Conservation (phyloP, 78 protist species). For the Dictyostelium citrinum region DNA sequence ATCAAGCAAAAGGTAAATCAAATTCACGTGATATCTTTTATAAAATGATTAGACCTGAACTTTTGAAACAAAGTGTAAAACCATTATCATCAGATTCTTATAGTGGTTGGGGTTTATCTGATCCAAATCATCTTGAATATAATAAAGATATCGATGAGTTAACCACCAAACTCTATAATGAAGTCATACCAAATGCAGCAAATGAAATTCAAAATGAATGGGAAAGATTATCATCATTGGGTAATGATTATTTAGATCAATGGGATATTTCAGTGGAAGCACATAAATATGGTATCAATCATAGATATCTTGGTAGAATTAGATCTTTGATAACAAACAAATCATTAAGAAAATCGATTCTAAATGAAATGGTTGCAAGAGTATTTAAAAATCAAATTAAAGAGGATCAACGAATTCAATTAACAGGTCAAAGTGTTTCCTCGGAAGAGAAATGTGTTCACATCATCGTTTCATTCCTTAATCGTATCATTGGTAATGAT, state of each 20-base stretch:
- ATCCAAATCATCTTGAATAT: background rate
- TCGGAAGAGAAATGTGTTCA: slow-evolving; percentile 5
- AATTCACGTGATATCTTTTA: slow-evolving; percentile 41
- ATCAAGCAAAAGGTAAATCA: background rate
- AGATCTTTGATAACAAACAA: background rate
- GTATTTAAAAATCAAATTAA: slow-evolving; percentile 19
- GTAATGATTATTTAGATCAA: background rate
- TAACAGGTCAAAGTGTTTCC: background rate
- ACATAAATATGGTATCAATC: slow-evolving; percentile 65
- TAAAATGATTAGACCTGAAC: slow-evolving; percentile 71
- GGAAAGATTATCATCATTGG: background rate
- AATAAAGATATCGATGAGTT: slow-evolving; percentile 18
- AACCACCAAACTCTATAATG: slow-evolving; percentile 11
- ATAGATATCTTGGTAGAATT: slow-evolving; percentile 26
- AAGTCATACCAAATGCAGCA: background rate
- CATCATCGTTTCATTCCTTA: slow-evolving; percentile 18
- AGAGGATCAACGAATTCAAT: background rate
- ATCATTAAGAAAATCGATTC: background rate
- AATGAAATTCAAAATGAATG: background rate
- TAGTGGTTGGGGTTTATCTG: slow-evolving; percentile 47
- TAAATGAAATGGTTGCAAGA: slow-evolving; percentile 64
- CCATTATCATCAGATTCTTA: slow-evolving; percentile 62
- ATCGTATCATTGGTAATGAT: slow-evolving; percentile 6
- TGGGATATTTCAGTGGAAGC: slow-evolving; percentile 3
- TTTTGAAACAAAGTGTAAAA: background rate